These are phyloP conservation scores for Ogataea hybrid DNA, from an alignment of 1,139 yeast species.

Conservation along the genomic window DNA sequence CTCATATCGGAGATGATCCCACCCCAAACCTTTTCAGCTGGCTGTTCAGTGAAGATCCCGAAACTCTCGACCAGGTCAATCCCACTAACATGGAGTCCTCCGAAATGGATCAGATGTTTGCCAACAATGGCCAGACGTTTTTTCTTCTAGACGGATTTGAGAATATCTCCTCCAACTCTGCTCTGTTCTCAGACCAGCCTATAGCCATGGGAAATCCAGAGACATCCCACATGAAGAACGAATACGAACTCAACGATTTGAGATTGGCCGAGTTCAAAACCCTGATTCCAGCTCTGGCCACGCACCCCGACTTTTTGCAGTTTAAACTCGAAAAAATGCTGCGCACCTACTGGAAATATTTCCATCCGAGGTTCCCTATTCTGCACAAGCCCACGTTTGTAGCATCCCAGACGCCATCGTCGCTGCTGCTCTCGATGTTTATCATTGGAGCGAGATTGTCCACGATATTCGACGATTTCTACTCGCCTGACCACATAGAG, in stretches of 20 bases:
- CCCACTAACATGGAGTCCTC: conserved; percentile 1
- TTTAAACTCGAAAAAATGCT: conserved; percentile 31
- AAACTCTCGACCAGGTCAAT: background rate
- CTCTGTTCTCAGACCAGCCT: background rate
- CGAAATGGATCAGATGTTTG: conserved; percentile 26
- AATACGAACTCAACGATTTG: conserved; percentile 15
- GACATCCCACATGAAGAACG: conserved; percentile 1
- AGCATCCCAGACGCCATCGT: conserved; percentile 39
- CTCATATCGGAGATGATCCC: conserved; percentile 1
- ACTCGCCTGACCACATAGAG: conserved; percentile 22
- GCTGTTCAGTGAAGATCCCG: conserved; percentile 25
- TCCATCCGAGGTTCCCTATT: conserved; percentile 50
- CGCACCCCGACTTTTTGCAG: conserved; percentile 30
- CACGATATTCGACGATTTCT: conserved; percentile 28
- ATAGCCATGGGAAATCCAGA: background rate
- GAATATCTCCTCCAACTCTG: conserved; percentile 21
- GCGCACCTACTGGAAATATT: conserved; percentile 45
- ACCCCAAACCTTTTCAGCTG: conserved; percentile 27
- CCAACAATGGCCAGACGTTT: conserved; percentile 27
- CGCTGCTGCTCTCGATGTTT: conserved; percentile 45
- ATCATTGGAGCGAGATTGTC: conserved; percentile 39
- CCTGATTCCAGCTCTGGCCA: conserved; percentile 28
- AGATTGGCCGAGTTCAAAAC: conserved; percentile 23
- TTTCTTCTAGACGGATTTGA: conserved; percentile 30
- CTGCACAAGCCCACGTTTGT: conserved; percentile 51